Evolutionary conservation across 2,329 filamentous ascomycete species (phyloP), one percentile per base, ranked within the genome.

Genomic region (Diaporthe aspalathi): DNA sequence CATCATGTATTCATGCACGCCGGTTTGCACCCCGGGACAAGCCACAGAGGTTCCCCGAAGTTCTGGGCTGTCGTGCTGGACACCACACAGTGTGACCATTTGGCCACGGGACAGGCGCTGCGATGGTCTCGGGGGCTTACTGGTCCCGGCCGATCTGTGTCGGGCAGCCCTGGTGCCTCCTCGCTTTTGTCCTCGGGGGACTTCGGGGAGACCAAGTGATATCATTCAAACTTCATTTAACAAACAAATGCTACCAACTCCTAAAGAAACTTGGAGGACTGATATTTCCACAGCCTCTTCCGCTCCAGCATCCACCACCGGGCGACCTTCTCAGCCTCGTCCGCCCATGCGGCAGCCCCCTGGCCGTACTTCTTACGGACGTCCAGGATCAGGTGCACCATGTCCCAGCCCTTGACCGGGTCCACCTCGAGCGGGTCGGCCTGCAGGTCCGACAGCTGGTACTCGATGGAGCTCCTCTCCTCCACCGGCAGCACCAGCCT

Each of bases 401-500:
- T 63, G 43, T 63, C 60, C 60, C 60, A 63, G 29, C 60, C 60
- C 43, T 63, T 63, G 27, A 63, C n/a, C 27, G 60, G 43, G 43
- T 63, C 60, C 43, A 63, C 40, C 60, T 63, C 60, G 12, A 63
- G 43, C 29, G 60, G 60, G 20, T 63, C 60, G 24, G 14, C 43
- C 17, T 53, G 69, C 38, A 74, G 62, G 67, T 76, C 71, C 7
- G 74, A 71, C n/a, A 76, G 56, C 40, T 60, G 70, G 65, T 72
- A 76, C 29, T 74, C 73, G n/a, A 74, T 54, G 9, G 49, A 63
- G 43, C 49, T 67, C 40, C 69, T 71, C 54, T 73, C 69, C 50
- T 72, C 70, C n/a, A 75, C 72, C 8, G 75, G 75, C 24, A 76
- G 72, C 11, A 76, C 73, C 38, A 76, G 66, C 53, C 73, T 62